Evolutionary conservation across 768 basidiomycete genomes (phyloP), one percentile per base, ranked within the genome.

Genomic region (Leucosporidium scottii): DNA sequence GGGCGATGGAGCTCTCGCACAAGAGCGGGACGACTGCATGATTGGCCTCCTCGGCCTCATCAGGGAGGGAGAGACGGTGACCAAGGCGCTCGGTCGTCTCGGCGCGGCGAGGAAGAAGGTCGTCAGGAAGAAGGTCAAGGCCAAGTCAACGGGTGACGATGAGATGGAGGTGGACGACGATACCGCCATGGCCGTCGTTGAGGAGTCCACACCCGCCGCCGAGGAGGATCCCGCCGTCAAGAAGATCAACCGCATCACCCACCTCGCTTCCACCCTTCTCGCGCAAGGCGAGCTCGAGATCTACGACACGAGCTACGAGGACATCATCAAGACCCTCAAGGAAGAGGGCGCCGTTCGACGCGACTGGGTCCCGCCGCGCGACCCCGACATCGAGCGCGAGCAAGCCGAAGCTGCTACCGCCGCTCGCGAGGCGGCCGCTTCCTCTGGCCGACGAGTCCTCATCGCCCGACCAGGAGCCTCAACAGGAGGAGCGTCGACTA

Each of bases 191-290:
- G 58, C 58, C 59, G 59, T 27, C 25, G 58, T 23, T 1, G 31
- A 28, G 58, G 20, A 10, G 58, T 20, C 60, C 4, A 18, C 39
- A 44, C 39, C 39, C 15, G 39, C 48, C 20, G 30, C 49, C 21
- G 60, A 61, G 47, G 49, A 61, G 23, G 48, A 50, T 30, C 48
- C 60, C 31, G 30, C 50, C 71, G 58, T 69, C 63, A 28, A 60
- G 20, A 66, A 74, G 44, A 90, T 94, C 76, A 88, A 91, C 75
- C 77, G 81, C 25, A 84, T 93, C 70, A 93, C 92, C 0, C 86
- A 90, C 79, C 84, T 91, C 60, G 90, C 91, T 9, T 92, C 90
- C n/a, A 86, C 83, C 48, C 83, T 93, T 71, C 87, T 94, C 86
- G 28, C 62, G 0, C 83, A 91, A 20, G 90, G 90, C 28, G 90